A percentile compares a stretch with the other conserved stretches of the same genome.
phyloP scores from a whole-genome alignment of 352 stramenopile genomes.

The Peronospora tabacina region DNA sequence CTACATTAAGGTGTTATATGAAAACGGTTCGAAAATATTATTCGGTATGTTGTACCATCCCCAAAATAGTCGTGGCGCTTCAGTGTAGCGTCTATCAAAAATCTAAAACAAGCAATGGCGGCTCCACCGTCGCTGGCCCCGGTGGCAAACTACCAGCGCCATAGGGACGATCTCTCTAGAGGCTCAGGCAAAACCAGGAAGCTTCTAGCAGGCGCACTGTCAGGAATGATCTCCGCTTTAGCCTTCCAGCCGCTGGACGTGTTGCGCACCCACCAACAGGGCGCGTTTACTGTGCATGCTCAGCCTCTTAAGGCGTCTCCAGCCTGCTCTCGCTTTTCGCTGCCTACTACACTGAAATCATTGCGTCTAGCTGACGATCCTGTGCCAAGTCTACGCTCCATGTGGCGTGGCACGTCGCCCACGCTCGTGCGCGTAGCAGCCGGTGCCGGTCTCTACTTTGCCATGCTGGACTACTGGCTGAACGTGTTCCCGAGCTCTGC shows the following conservation, averaged over 20 bases:
- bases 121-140: not conserved
- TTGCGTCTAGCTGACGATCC: constrained; percentile 17
- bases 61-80: no score
- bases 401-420: constrained; percentile 78
- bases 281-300: constrained; percentile 44
- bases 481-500: constrained; percentile 41
- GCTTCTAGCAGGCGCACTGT: constrained; percentile 56
- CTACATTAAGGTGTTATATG: no score
- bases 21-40: no score
- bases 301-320: constrained; percentile 6
- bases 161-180: constrained; percentile 24
- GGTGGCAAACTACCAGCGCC: constrained; percentile 21
- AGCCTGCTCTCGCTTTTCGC: constrained; percentile 7
- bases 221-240: constrained; percentile 71
- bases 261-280: constrained; percentile 78
- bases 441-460: constrained; percentile 81
- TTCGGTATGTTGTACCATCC: no score
- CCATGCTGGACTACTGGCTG: constrained; percentile 65
- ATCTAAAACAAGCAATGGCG: not conserved
- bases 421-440: constrained; percentile 76
- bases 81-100: no score
- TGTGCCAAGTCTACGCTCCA: constrained; percentile 38
- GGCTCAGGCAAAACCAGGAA: constrained; percentile 59
- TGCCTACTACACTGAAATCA: constrained; percentile 18
- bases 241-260: constrained; percentile 84